phyloP scores from a whole-genome alignment of 768 basidiomycete species.

The Tremella mesenterica region DNA sequence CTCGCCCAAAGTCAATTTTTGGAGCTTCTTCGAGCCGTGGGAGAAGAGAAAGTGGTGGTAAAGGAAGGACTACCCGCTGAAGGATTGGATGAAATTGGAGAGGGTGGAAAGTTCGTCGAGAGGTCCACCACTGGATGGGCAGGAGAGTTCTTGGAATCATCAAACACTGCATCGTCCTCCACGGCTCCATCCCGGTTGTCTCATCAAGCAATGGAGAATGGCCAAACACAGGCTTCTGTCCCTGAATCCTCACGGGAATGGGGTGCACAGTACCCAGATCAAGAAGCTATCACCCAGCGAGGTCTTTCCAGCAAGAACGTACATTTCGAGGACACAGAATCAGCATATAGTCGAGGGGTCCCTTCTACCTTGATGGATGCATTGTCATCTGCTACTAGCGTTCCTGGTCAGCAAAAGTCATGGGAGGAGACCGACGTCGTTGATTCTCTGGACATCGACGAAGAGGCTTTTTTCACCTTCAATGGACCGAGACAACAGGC shows the following conservation, averaged over 20 bases:
- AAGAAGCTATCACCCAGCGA: slow-evolving; percentile 23
- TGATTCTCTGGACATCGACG: slow-evolving; percentile 23
- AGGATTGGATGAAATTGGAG: slow-evolving; percentile 13
- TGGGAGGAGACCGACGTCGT: slow-evolving; percentile 24
- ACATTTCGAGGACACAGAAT: slow-evolving; percentile 17
- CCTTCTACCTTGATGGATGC: slow-evolving; percentile 29
- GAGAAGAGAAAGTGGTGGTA: slow-evolving; percentile 13
- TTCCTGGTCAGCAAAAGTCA: slow-evolving; percentile 15
- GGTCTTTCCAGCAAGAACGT: too few relatives aligned
- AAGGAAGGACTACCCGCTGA: slow-evolving; percentile 11
- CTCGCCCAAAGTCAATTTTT: slow-evolving; percentile 28
- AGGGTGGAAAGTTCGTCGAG: slow-evolving; percentile 17
- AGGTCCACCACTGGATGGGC: slow-evolving; percentile 11
- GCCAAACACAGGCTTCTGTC: background rate
- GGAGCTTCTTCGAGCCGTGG: slow-evolving; percentile 15
- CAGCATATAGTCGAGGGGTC: slow-evolving; percentile 10
- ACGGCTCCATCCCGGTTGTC: background rate
- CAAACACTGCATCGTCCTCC: background rate
- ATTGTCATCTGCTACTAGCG: slow-evolving; percentile 6
- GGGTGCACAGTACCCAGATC: slow-evolving; percentile 16
- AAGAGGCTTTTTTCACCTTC: slow-evolving; percentile 28
- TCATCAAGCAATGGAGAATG: slow-evolving; percentile 3
- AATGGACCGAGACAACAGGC: slow-evolving; percentile 18
- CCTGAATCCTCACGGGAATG: background rate
- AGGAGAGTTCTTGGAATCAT: slow-evolving; percentile 8